A percentile compares a stretch with the other conserved stretches of the same genome.
Evolutionary conservation across 2,329 filamentous ascomycete species (phyloP).

Genomic region (Xenosphaeropsis pyriputrescens): DNA sequence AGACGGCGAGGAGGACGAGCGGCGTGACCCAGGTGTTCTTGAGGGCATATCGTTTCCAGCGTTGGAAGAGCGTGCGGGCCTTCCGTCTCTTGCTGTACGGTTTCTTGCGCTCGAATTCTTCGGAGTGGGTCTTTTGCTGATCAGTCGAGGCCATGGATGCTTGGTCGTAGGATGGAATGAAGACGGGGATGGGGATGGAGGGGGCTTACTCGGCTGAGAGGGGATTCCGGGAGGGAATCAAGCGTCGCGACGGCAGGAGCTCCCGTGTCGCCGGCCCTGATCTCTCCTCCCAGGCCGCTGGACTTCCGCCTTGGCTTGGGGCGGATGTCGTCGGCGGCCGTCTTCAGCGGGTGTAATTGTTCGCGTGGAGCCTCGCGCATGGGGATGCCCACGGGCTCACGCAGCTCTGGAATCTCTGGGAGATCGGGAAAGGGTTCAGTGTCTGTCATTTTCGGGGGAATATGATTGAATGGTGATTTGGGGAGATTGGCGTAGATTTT

Average conservation of each 20-base stretch:
- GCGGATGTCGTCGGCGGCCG: constrained; percentile 5
- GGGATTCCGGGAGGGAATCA: constrained; percentile 13
- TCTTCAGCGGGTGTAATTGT: constrained; percentile 9
- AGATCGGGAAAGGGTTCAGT: too few species aligned
- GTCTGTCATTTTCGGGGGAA: too few species aligned
- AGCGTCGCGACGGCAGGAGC: constrained; percentile 32
- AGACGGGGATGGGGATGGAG: neutral
- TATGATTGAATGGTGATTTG: too few species aligned
- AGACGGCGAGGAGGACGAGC: constrained; percentile 47
- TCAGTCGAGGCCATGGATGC: neutral
- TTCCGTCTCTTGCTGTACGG: constrained; percentile 19
- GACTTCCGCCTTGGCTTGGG: constrained; percentile 24
- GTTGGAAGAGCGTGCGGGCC: constrained; percentile 25
- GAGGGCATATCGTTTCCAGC: constrained; percentile 28
- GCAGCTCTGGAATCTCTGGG: too few species aligned
- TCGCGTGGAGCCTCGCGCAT: constrained; percentile 4
- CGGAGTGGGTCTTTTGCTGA: too few species aligned
- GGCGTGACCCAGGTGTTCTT: constrained; percentile 53
- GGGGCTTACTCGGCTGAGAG: constrained; percentile 1
- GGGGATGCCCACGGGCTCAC: too few species aligned
- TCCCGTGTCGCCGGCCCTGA: constrained; percentile 32
- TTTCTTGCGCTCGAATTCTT: constrained; percentile 6
- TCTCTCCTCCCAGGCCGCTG: constrained; percentile 32
- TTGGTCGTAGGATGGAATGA: neutral
- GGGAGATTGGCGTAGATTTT: too few species aligned